Base-by-base conservation (phyloP, 1,139 yeast genomes). In the Taphrina populina region DNA sequence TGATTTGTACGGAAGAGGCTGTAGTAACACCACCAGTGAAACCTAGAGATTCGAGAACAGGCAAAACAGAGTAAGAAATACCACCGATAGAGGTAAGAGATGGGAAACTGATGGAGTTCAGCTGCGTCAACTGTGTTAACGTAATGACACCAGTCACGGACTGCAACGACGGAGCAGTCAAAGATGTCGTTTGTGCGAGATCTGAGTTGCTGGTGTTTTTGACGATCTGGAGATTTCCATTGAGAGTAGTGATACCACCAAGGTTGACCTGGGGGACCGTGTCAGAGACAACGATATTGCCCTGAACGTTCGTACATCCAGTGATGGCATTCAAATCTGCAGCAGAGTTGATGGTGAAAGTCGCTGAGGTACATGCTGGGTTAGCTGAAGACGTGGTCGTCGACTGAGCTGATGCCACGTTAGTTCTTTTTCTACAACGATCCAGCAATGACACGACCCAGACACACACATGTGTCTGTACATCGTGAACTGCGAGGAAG, bases 81-180 rank as follows among this genome's bases (percentile, higher is more conserved):
- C 86, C 73, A 69, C 94, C 95, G 64, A 88, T 95, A 63, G 86
- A 78, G 68, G 82, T 75, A 70, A 92, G 81, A 67, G 78, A 76
- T 64, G 95, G 96, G 72, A 90, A 80, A 68, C 84, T 78, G 62
- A 90, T 76, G 60, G 81, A 71, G 65, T 76, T 68, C 71, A 92
- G 78, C 62, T 82, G 73, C 67, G 94, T 84, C 72, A 86, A 80
- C 63, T 76, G 75, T 63, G 76, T 72, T 64, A 92, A 74, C 61
- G 71, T 70, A 66, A 92, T 78, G 60, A 77, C 73, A 67, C 88
- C 95, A 57, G 87, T 76, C 67, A 92, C 83, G 67, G 83, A 79
- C 68, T 80, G 76, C 69, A 92, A 79, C 62, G 80, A 71, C 69
- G 94, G 92, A 57, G 96, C 97, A 64, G 82, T 72, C 70, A 92